Conservation (phyloP, 768 basidiomycete genomes). For the Xerocomus potaroensis region DNA sequence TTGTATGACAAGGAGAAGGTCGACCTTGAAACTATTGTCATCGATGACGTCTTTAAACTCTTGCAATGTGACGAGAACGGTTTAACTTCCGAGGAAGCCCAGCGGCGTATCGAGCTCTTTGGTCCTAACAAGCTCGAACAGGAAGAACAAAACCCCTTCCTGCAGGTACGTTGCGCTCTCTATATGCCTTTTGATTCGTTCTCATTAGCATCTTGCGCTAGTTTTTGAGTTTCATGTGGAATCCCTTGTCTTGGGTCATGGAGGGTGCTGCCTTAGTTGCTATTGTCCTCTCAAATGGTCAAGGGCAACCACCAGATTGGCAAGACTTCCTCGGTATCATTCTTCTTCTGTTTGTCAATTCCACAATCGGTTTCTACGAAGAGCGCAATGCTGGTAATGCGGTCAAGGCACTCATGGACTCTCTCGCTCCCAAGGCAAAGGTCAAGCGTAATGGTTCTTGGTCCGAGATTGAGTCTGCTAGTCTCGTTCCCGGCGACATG, state of each 20-base stretch:
- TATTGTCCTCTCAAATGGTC: constrained; percentile 94
- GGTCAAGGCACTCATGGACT: constrained; percentile 99
- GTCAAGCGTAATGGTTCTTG: constrained; percentile 83
- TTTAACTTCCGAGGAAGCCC: constrained; percentile 69
- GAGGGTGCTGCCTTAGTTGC: constrained; percentile 93
- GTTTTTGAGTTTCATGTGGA: constrained; percentile 99
- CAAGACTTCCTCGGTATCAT: constrained; percentile 97
- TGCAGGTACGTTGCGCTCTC: constrained; percentile 55
- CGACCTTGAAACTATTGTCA: constrained; percentile 93
- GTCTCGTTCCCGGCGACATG: constrained; percentile 93
- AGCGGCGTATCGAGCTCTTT: constrained; percentile 84
- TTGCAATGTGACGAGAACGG: constrained; percentile 87
- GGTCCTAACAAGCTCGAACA: constrained; percentile 93
- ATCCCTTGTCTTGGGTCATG: constrained; percentile 99
- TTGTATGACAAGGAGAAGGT: constrained; percentile 99
- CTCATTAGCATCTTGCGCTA: constrained; percentile 21
- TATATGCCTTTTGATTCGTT: background rate
- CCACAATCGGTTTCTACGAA: constrained; percentile 96
- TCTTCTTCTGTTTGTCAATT: constrained; percentile 89
- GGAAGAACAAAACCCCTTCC: constrained; percentile 87
- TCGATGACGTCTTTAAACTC: constrained; percentile 95
- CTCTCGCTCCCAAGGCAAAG: constrained; percentile 95
- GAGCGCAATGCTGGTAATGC: constrained; percentile 97
- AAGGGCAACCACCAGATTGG: constrained; percentile 86
- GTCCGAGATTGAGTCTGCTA: constrained; percentile 87